Conservation (phyloP, 2,329 filamentous ascomycete species). For the Arachnopeziza araneosa region DNA sequence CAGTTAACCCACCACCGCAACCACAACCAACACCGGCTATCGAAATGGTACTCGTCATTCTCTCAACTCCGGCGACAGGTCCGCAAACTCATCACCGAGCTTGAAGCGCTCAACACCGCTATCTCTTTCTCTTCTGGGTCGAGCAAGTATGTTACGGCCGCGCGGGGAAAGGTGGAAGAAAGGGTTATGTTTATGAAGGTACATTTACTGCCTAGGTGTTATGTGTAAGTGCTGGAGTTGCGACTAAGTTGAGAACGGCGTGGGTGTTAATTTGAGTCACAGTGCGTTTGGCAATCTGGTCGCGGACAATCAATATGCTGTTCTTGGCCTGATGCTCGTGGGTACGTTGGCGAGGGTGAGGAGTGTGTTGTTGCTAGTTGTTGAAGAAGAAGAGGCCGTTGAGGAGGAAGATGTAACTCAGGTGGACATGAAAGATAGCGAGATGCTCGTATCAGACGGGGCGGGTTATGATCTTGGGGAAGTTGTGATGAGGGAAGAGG, state of each 20-base stretch:
- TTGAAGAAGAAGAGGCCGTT: conserved; percentile 5
- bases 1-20: conserved; percentile 75
- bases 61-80: conserved; percentile 64
- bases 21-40: conserved; percentile 80
- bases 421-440: background rate
- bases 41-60: conserved; percentile 77
- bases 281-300: conserved; percentile 62
- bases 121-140: conserved; percentile 5
- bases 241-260: background rate
- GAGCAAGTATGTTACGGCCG: conserved; percentile 15
- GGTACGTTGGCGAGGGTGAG: conserved; percentile 56
- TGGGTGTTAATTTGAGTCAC: conserved; percentile 21
- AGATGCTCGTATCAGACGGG: background rate
- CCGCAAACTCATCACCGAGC: conserved; percentile 43
- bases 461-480: background rate
- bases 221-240: conserved; percentile 35
- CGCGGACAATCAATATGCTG: conserved; percentile 67
- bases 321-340: conserved; percentile 64
- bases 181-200: conserved; percentile 37
- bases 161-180: conserved; percentile 27
- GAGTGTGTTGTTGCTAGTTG: conserved; percentile 32
- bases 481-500: background rate
- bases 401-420: background rate
- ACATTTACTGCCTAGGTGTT: conserved; percentile 37
- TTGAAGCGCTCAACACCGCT: conserved; percentile 23